phyloP scores from a whole-genome alignment of 768 basidiomycete genomes.

The Mycena alexandri region DNA sequence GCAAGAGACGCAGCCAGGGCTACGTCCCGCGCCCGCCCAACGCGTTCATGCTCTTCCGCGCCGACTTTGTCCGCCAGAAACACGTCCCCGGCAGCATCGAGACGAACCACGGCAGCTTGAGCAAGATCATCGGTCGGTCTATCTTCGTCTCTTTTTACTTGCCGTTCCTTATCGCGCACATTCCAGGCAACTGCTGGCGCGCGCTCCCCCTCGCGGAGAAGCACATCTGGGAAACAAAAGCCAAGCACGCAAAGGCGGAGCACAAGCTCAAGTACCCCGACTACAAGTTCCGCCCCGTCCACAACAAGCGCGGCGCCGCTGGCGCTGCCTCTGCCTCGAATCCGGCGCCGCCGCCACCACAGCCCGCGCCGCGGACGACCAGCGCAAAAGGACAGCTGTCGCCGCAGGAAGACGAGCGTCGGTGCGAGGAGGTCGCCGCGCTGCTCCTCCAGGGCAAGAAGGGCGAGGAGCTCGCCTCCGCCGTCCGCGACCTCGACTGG shows the following conservation, averaged over 20 bases:
- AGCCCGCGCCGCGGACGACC: conserved; percentile 49
- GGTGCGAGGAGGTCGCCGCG: conserved; percentile 77
- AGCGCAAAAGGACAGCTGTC: conserved; percentile 47
- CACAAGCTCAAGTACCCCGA: conserved; percentile 79
- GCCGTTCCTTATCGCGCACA: conserved; percentile 39
- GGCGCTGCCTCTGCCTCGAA: background rate
- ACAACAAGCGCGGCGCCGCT: conserved; percentile 54
- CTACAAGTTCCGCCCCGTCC: conserved; percentile 69
- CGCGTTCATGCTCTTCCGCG: conserved; percentile 89
- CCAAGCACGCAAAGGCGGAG: conserved; percentile 79
- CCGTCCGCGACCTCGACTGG: conserved; percentile 67
- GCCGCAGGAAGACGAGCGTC: conserved; percentile 69
- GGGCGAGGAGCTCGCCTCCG: conserved; percentile 74
- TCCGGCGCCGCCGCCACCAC: background rate
- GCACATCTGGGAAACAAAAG: conserved; percentile 77
- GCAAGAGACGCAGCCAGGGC: conserved; percentile 68
- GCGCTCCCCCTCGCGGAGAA: conserved; percentile 79
- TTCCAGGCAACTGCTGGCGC: conserved; percentile 79
- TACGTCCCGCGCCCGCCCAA: conserved; percentile 89
- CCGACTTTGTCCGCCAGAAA: conserved; percentile 83
- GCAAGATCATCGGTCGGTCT: conserved; percentile 75
- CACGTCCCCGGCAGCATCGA: conserved; percentile 85
- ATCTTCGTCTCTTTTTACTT: too few relatives aligned
- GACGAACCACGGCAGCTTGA: conserved; percentile 80
- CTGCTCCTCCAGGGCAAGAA: conserved; percentile 77